A percentile compares a stretch with the other conserved stretches of the same genome.
These are phyloP conservation scores for Gnomoniopsis smithogilvyi DNA, from an alignment of 2,329 filamentous ascomycete genomes.

Conservation along the genomic window DNA sequence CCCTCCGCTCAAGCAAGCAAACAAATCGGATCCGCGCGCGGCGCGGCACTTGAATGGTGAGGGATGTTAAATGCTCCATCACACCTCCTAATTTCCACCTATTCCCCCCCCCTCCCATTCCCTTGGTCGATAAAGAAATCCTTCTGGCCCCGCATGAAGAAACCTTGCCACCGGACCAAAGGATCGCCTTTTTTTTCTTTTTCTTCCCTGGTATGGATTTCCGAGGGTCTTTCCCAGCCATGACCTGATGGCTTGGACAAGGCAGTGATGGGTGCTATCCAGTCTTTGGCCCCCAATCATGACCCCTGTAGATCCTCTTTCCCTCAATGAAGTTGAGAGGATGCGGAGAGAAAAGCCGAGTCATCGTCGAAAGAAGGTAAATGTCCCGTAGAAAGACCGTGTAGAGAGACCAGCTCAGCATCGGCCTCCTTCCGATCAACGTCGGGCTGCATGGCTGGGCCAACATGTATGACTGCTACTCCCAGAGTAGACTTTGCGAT, in stretches of 20 bases:
- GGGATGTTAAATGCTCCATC: not conserved
- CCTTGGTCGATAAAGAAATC: not conserved
- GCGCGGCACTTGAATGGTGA: no score
- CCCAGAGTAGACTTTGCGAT: conserved; percentile 2
- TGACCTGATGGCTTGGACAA: not conserved
- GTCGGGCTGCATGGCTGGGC: conserved; percentile 1
- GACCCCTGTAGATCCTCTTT: not conserved
- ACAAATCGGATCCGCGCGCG: no score
- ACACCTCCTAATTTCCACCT: not conserved
- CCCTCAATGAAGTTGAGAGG: conserved; percentile 8
- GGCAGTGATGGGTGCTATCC: not conserved
- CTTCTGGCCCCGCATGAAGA: not conserved
- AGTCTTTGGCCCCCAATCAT: not conserved
- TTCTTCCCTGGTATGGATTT: not conserved
- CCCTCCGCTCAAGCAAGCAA: no score
- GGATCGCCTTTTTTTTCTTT: not conserved
- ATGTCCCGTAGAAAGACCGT: not conserved
- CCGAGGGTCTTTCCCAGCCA: not conserved
- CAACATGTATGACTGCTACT: conserved; percentile 5
- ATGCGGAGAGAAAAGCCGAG: not conserved
- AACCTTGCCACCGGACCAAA: not conserved
- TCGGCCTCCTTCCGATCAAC: not conserved
- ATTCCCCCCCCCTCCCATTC: not conserved
- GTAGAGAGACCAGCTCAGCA: conserved; percentile 7
- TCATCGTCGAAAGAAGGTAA: not conserved